Evolutionary conservation across 176 grass and related monocot genomes (phyloP), one percentile per base, ranked within the genome.

Genomic region (Paspalum notatum): DNA sequence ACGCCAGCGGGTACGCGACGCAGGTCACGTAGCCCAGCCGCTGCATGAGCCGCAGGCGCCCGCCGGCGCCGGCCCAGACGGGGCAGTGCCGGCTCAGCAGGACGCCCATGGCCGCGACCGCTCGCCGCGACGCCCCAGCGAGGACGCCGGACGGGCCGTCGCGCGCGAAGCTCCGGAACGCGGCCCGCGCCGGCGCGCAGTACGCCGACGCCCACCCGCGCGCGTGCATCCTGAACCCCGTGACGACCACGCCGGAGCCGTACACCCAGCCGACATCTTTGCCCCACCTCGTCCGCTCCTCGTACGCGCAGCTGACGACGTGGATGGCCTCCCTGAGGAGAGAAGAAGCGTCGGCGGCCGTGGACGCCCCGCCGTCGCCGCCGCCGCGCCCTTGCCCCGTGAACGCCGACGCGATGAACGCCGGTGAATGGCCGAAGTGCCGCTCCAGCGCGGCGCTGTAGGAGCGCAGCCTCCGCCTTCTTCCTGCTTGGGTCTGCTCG

Each of bases 221-320:
- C n/a, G 83, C 83, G 58, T 94, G 92, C 92, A 94, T 94, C 59
- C 43, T 84, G 27, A 91, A 86, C 21, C 83, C 86, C 25, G 92
- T 94, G 39, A 40, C 76, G 39, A 40, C 76, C 46, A 86, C 62
- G 73, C 82, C 65, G 52, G 81, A 72, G 25, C 67, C 66, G 70
- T 94, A 94, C 10, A 81, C 86, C 91, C 91, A 94, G 2, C 91
- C 88, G 8, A 94, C 65, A 80, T 91, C 86, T 59, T 86, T 89
- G 49, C 89, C 92, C 92, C 92, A 94, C 80, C 82, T 79, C 0
- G 92, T 94, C 24, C 79, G 79, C 60, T 89, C 83, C 83, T 94
- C 89, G 52, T 84, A 94, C 22, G 80, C 83, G 82, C 89, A 87
- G 80, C 89, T 94, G 70, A 91, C 47, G 78, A 94, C 89, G 39